Evolutionary conservation across 495 filamentous ascomycete genomes (phyloP), one percentile per base, ranked within the genome.

Genomic region (Diplogelasinospora grovesii): DNA sequence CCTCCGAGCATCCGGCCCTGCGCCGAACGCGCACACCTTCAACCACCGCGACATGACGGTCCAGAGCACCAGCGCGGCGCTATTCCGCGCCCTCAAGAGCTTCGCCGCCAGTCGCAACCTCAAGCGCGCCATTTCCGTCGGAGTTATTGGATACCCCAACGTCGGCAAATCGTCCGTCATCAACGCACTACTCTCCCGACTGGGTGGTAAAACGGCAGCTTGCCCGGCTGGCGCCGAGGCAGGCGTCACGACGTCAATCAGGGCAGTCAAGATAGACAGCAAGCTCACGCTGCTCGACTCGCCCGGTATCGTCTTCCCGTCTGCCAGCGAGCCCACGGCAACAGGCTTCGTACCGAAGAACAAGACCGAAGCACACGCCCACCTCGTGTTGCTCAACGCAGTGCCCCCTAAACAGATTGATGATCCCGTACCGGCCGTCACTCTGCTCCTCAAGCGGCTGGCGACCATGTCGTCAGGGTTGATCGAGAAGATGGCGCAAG

Each of bases 121-220:
- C 48, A 93, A 93, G 70, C 83, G 90, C 32, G 81, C 89, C 37
- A 80, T 92, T 56, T 86, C 83, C 30, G 89, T 97, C 40, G 90
- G 90, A 49, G 83, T 97, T 32, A 89, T 97, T 54, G 90, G 90
- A 28, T 95, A 95, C 66, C 90, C 90, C 45, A 97, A 97, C 63
- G 90, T 95, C 46, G 90, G 90, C 60, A 97, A 97, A 65, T 94
- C 87, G 11, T 94, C 88, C 32, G 86, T 97, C 46, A 95, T 97
- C 75, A 97, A 97, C 60, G 84, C 87, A 7, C 81, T 97, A 24
- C 84, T 84, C 4, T 81, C 86, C 22, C 82, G 87, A 31, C 66
- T 95, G 22, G 83, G 85, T 46, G 78, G 81, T 43, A 56, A 66
- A 8, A 60, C 60, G 24, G 74, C 77, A 15, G 85, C 86, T 22